A percentile compares a stretch with the other conserved stretches of the same genome.
These are phyloP conservation scores for Salinomyces thailandicus DNA, from an alignment of 2,329 filamentous ascomycete species.

Conservation along the genomic window DNA sequence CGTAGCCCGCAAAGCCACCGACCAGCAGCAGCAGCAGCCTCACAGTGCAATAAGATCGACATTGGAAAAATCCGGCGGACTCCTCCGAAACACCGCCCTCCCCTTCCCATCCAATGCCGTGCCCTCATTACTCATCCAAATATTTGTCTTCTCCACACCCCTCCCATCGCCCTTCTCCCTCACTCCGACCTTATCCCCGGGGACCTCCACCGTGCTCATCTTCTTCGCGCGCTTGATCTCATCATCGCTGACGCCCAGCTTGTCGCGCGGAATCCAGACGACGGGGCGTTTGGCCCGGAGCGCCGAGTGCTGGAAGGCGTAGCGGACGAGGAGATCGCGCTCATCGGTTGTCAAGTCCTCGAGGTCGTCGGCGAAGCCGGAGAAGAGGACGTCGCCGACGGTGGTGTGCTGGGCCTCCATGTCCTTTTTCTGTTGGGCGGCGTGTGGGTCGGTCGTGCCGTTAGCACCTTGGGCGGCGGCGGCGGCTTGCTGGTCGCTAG, in stretches of 20 bases:
- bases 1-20: too few species aligned
- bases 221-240: constrained; percentile 69
- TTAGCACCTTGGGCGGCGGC: neutral
- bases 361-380: constrained; percentile 81
- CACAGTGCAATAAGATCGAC: constrained; percentile 74
- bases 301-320: constrained; percentile 85
- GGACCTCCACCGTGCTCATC: constrained; percentile 53
- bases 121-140: constrained; percentile 92
- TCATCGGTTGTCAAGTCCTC: constrained; percentile 88
- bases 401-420: constrained; percentile 52
- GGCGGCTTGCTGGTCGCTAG: neutral
- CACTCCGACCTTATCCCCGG: constrained; percentile 14
- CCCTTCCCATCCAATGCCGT: constrained; percentile 76
- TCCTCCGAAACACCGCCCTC: constrained; percentile 43
- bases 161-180: constrained; percentile 8
- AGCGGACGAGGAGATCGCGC: constrained; percentile 70
- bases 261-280: constrained; percentile 88
- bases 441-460: neutral
- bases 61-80: constrained; percentile 51
- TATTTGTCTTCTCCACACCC: constrained; percentile 29
- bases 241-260: constrained; percentile 81
- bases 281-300: constrained; percentile 74
- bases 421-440: constrained; percentile 1
- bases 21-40: too few species aligned
- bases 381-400: constrained; percentile 73